These are phyloP conservation scores for Echinochloa phyllopogon DNA, from an alignment of 176 grass and related monocot species.

Conservation along the genomic window DNA sequence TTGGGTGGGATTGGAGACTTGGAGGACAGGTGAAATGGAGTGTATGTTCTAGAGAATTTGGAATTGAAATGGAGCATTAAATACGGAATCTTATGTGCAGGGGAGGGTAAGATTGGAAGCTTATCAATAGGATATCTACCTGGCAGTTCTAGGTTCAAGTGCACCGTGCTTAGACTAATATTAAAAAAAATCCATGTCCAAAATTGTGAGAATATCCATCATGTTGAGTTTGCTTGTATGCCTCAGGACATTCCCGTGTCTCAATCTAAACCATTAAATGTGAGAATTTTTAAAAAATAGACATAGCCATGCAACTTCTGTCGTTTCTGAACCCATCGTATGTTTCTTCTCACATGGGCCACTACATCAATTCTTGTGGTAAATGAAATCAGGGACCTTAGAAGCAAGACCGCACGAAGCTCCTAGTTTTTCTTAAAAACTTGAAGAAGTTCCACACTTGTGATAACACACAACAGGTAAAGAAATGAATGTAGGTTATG, in stretches of 20 bases:
- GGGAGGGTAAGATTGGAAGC: not conserved
- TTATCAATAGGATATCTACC: conserved; percentile 15
- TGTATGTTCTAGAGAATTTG: not conserved
- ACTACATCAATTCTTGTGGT: not conserved
- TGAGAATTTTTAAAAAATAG: not conserved
- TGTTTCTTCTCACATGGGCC: not conserved
- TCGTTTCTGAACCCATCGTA: not conserved
- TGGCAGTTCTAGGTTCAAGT: not conserved
- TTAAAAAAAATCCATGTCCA: not conserved
- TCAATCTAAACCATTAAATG: not conserved
- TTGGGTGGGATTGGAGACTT: not conserved
- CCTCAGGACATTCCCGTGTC: not conserved
- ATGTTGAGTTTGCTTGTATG: not conserved
- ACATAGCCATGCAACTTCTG: not conserved
- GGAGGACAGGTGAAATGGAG: not conserved
- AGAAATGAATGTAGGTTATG: not conserved
- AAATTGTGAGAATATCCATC: conserved; percentile 8
- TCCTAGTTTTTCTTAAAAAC: not conserved
- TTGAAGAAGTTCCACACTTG: not conserved
- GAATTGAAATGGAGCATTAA: conserved; percentile 20
- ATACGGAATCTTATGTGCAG: not conserved
- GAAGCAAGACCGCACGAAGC: not conserved
- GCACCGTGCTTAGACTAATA: conserved; percentile 6
- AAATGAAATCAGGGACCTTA: not conserved
- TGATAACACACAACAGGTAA: not conserved